phyloP scores from a whole-genome alignment of 805 yeast species.

The Kuraishia piskuri region DNA sequence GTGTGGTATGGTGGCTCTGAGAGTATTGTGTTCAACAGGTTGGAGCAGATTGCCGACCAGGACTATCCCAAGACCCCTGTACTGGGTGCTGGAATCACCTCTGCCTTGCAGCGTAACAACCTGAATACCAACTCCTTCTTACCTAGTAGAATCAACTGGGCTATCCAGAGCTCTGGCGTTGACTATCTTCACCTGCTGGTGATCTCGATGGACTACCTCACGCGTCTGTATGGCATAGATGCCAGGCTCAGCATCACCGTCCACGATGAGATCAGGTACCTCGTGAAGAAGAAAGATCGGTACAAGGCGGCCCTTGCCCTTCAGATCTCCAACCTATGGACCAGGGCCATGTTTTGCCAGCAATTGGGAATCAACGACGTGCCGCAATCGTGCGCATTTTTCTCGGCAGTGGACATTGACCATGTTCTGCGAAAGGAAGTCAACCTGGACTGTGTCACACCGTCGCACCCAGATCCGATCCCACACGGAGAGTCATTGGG shows the following conservation, averaged over 20 bases:
- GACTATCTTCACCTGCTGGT: constrained; percentile 85
- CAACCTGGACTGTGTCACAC: constrained; percentile 84
- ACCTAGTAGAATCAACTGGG: constrained; percentile 94
- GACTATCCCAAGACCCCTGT: constrained; percentile 83
- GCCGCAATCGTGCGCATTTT: constrained; percentile 94
- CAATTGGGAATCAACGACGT: constrained; percentile 82
- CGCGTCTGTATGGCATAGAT: constrained; percentile 51
- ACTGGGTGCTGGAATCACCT: constrained; percentile 87
- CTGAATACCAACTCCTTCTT: constrained; percentile 59
- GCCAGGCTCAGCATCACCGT: constrained; percentile 83
- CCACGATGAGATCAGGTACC: constrained; percentile 88
- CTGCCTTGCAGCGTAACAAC: constrained; percentile 62
- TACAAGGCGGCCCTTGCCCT: constrained; percentile 74
- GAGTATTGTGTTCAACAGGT: constrained; percentile 79
- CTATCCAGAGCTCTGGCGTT: constrained; percentile 96
- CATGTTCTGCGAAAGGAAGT: constrained; percentile 86
- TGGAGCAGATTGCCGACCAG: constrained; percentile 81
- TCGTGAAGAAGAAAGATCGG: constrained; percentile 65
- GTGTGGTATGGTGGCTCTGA: constrained; percentile 89
- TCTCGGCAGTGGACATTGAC: constrained; percentile 90
- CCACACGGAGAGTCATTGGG: constrained; percentile 74
- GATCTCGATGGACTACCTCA: constrained; percentile 80
- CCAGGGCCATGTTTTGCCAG: constrained; percentile 90
- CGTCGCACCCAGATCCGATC: constrained; percentile 66
- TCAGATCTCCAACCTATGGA: constrained; percentile 91